A percentile compares a stretch with the other conserved stretches of the same genome.
Evolutionary conservation across 768 basidiomycete genomes (phyloP).

Genomic region (Cystofilobasidium capitatum): DNA sequence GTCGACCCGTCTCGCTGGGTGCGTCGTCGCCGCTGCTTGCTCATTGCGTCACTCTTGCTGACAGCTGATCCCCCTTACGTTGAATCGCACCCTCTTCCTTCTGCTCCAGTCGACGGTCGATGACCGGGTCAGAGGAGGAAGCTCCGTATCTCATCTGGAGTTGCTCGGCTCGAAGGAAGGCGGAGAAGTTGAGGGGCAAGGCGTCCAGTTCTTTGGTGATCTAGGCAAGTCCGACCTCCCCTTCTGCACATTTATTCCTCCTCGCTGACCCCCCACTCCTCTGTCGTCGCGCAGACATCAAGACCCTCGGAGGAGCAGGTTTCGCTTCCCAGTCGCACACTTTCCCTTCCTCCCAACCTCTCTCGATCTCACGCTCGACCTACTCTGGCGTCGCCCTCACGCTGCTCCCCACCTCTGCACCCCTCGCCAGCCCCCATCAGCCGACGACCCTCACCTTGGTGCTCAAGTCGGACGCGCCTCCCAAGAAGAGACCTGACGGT

Average conservation of each 20-base stretch:
- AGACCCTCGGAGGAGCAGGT: slow-evolving; percentile 41
- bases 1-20: neutral
- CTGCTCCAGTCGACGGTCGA: slow-evolving; percentile 34
- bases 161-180: neutral
- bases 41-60: neutral
- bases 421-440: slow-evolving; percentile 17
- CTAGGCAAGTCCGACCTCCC: slow-evolving; percentile 32
- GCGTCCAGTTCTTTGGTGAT: slow-evolving; percentile 37
- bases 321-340: slow-evolving; percentile 42
- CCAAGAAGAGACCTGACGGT: slow-evolving; percentile 28
- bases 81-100: neutral
- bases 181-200: slow-evolving; percentile 4
- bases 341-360: slow-evolving; percentile 32
- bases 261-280: neutral
- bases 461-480: slow-evolving; percentile 33
- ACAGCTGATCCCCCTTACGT: too few relatives aligned
- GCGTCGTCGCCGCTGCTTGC: neutral
- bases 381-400: slow-evolving; percentile 26
- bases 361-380: slow-evolving; percentile 29
- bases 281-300: slow-evolving; percentile 34
- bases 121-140: slow-evolving; percentile 41
- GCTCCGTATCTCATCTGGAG: slow-evolving; percentile 36
- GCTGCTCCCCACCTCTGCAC: neutral
- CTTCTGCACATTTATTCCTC: neutral
- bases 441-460: slow-evolving; percentile 33